Percentiles rank a stretch among this genome's conserved stretches.
phyloP scores from a whole-genome alignment of 306 rosid genomes.

The Trifolium subterraneum region DNA sequence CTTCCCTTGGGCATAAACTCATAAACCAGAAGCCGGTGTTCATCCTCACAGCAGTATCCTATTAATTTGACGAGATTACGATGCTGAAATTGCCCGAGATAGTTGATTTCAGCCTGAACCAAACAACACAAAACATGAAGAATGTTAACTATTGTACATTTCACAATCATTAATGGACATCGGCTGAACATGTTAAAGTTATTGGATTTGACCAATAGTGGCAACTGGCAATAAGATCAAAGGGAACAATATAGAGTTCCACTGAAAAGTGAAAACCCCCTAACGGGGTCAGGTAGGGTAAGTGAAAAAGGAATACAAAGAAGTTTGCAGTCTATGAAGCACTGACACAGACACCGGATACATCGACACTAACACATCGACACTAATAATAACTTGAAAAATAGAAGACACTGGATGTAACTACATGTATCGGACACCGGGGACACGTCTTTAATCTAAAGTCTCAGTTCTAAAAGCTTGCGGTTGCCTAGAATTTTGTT shows the following conservation, averaged over 20 bases:
- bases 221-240: neutral
- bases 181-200: neutral
- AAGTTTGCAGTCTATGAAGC: neutral
- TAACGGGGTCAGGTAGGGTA: neutral
- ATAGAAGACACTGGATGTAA: neutral
- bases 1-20: slow-evolving; percentile 98
- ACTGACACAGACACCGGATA: neutral
- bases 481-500: slow-evolving; percentile 24
- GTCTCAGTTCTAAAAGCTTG: neutral
- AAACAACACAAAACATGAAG: slow-evolving; percentile 34
- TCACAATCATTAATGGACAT: slow-evolving; percentile 12
- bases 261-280: neutral
- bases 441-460: neutral
- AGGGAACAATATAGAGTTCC: neutral
- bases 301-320: neutral
- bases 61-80: slow-evolving; percentile 93
- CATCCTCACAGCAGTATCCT: slow-evolving; percentile 93
- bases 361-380: neutral
- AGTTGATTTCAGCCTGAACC: slow-evolving; percentile 87
- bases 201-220: neutral
- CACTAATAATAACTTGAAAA: neutral
- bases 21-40: slow-evolving; percentile 87
- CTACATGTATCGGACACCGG: neutral
- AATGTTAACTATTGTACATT: slow-evolving; percentile 22
- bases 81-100: slow-evolving; percentile 88